Percentiles rank a stretch among this genome's conserved stretches.
These are phyloP conservation scores for Neckera pumila DNA, from an alignment of 225 moss, liverwort and hornwort species.

Conservation along the genomic window DNA sequence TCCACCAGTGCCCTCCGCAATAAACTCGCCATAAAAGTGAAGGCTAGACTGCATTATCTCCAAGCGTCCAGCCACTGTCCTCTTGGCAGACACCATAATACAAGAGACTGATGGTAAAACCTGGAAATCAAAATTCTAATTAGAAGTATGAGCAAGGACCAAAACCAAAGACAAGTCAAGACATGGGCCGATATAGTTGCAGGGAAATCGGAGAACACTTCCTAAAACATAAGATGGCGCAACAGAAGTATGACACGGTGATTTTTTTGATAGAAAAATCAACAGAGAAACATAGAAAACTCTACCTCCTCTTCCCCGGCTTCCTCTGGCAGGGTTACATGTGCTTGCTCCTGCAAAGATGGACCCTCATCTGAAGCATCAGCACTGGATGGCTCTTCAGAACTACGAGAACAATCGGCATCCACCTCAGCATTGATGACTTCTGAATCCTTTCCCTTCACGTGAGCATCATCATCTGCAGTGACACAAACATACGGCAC, in stretches of 20 bases:
- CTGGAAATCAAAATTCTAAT: constrained; percentile 10
- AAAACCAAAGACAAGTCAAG: neutral
- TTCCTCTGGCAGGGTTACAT: constrained; percentile 30
- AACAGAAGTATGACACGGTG: neutral
- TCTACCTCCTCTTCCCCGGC: constrained; percentile 41
- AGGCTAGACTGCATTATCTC: constrained; percentile 69
- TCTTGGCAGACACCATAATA: constrained; percentile 60
- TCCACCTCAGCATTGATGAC: constrained; percentile 17
- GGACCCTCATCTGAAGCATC: constrained; percentile 30
- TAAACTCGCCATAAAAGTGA: constrained; percentile 73
- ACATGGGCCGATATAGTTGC: neutral
- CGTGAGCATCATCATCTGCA: constrained; percentile 29
- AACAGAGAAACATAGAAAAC: neutral
- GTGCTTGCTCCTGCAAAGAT: constrained; percentile 22
- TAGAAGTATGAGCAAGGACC: neutral
- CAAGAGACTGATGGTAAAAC: constrained; percentile 60
- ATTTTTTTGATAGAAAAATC: neutral
- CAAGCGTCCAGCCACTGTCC: constrained; percentile 69
- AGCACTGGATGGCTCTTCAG: constrained; percentile 18
- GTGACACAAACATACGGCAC: neutral
- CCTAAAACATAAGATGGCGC: neutral
- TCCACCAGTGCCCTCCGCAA: constrained; percentile 69
- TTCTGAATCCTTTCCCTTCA: constrained; percentile 14
- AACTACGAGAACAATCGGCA: constrained; percentile 21
- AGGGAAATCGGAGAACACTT: neutral